phyloP scores from a whole-genome alignment of 164 flowering plant genomes.

The Piper betle region DNA sequence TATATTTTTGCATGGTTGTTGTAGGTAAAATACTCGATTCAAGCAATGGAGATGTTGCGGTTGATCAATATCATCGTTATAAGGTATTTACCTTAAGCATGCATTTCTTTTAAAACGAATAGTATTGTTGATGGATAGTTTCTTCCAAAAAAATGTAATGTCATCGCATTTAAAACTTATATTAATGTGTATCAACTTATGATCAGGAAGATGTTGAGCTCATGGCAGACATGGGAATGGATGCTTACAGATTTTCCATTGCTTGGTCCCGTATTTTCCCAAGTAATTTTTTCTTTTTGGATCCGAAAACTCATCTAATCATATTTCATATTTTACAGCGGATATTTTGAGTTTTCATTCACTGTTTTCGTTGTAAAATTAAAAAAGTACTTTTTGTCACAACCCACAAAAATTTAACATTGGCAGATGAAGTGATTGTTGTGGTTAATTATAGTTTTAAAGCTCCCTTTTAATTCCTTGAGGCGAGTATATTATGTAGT shows the following conservation, averaged over 20 bases:
- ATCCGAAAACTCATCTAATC: background rate
- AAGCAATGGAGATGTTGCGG: constrained; percentile 80
- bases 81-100: constrained; percentile 17
- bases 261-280: constrained; percentile 85
- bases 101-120: background rate
- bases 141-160: background rate
- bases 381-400: too few species aligned
- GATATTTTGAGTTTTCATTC: too few species aligned
- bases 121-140: too few species aligned
- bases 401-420: too few species aligned
- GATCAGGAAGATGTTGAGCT: constrained; percentile 58
- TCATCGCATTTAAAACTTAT: background rate
- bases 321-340: too few species aligned
- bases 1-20: background rate
- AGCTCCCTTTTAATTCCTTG: too few species aligned
- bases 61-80: constrained; percentile 64
- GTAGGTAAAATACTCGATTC: constrained; percentile 58
- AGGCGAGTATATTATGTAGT: too few species aligned
- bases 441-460: too few species aligned
- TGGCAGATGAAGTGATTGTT: too few species aligned
- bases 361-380: too few species aligned
- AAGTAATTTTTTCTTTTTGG: constrained; percentile 19
- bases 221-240: constrained; percentile 81
- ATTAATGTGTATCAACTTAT: background rate
- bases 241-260: constrained; percentile 72